Conservation (phyloP, 1,284 basidiomycete genomes). For the Xerocomus subilludens region DNA sequence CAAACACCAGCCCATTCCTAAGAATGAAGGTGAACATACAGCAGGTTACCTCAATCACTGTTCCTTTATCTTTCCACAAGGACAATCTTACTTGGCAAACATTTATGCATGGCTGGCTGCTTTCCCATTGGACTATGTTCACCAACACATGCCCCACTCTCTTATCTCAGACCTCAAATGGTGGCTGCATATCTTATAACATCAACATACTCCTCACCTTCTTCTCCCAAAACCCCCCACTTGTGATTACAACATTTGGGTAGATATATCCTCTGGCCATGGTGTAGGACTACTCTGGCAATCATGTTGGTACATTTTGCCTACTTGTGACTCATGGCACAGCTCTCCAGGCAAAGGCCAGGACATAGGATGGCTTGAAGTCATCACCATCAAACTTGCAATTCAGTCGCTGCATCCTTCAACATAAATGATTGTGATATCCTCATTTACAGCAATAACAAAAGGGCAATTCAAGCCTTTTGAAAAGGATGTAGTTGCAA, state of each 20-base stretch:
- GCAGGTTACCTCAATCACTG: neutral
- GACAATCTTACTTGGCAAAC: neutral
- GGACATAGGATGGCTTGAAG: constrained; percentile 1
- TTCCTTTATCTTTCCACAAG: neutral
- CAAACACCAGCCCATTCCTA: neutral
- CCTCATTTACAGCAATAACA: neutral
- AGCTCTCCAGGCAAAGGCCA: neutral
- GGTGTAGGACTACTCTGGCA: neutral
- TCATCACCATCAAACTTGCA: neutral
- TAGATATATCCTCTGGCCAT: neutral
- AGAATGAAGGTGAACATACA: neutral
- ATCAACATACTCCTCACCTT: neutral
- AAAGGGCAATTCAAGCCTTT: too few species aligned
- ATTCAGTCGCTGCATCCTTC: neutral
- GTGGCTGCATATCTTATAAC: neutral
- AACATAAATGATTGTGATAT: neutral
- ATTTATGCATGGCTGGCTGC: neutral
- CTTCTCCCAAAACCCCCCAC: neutral
- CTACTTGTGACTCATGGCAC: neutral
- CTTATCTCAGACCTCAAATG: neutral
- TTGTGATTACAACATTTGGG: constrained; percentile 4
- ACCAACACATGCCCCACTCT: neutral
- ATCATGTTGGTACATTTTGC: neutral
- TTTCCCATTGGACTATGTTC: neutral
- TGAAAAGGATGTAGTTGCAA: neutral